Percentiles rank a stretch among this genome's conserved stretches.
Evolutionary conservation across 306 rosid genomes (phyloP).

Genomic region (Glycine soja): DNA sequence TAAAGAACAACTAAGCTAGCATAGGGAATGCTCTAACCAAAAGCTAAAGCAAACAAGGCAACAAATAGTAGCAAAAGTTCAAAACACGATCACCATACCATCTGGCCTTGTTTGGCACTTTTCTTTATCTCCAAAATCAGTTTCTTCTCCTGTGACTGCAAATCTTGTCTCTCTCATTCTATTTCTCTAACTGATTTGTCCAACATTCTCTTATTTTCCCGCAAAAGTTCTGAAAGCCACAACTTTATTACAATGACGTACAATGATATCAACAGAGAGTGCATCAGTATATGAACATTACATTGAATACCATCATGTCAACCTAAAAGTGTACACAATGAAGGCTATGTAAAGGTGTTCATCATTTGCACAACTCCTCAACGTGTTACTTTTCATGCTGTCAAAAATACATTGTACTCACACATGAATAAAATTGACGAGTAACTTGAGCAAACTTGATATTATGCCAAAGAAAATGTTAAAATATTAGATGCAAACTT

Average conservation of each 20-base stretch:
- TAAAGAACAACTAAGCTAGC: neutral
- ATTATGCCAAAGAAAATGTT: neutral
- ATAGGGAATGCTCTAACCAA: neutral
- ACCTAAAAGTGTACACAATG: neutral
- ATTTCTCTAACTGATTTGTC: too few species aligned
- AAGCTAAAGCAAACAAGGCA: neutral
- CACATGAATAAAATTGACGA: neutral
- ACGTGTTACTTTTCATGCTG: neutral
- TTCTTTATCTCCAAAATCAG: too few species aligned
- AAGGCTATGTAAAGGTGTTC: neutral
- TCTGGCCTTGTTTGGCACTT: too few species aligned
- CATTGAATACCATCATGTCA: neutral
- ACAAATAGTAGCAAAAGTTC: constrained; percentile 16
- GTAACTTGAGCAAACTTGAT: neutral
- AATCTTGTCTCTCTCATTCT: constrained; percentile 81
- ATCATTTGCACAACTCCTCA: constrained; percentile 1
- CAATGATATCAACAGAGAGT: constrained; percentile 13
- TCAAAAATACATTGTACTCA: neutral
- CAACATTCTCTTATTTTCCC: constrained; percentile 91
- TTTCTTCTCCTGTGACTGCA: constrained; percentile 78
- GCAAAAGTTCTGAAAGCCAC: constrained; percentile 74
- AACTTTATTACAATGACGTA: constrained; percentile 3
- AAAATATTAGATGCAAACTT: neutral
- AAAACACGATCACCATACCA: constrained; percentile 56
- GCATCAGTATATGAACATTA: neutral